Percentiles rank a stretch among this genome's conserved stretches.
These are phyloP conservation scores for Heimioporus retisporus DNA, from an alignment of 1,284 basidiomycete genomes.

Conservation along the genomic window DNA sequence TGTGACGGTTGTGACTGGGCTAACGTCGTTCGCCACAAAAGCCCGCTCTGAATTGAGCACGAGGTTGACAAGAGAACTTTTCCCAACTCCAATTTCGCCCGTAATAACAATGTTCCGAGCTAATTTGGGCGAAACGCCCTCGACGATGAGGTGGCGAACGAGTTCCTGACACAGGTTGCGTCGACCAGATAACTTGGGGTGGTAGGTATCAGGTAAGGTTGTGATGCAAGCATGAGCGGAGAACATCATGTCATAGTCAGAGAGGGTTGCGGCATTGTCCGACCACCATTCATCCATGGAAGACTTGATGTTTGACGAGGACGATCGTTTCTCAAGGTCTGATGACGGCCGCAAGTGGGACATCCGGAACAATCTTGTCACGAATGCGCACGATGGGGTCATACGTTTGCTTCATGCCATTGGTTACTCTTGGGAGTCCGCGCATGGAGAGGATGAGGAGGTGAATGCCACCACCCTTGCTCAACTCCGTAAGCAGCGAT, in stretches of 20 bases:
- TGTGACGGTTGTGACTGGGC: slow-evolving; percentile 28
- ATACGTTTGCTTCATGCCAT: slow-evolving; percentile 41
- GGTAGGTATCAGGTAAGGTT: slow-evolving; percentile 36
- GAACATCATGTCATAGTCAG: slow-evolving; percentile 35
- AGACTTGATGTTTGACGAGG: slow-evolving; percentile 24
- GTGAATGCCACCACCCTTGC: slow-evolving; percentile 36
- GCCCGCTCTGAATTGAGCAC: slow-evolving; percentile 33
- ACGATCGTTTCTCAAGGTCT: slow-evolving; percentile 47
- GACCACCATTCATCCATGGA: slow-evolving; percentile 49
- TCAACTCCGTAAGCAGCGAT: slow-evolving; percentile 37
- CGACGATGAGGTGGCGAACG: slow-evolving; percentile 31
- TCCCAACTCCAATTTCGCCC: slow-evolving; percentile 42
- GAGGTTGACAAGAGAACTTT: slow-evolving; percentile 42
- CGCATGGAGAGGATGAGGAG: slow-evolving; percentile 45
- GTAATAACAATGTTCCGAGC: slow-evolving; percentile 36
- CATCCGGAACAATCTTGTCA: slow-evolving; percentile 24
- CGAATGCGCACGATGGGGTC: slow-evolving; percentile 36
- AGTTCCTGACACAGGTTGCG: slow-evolving; percentile 27
- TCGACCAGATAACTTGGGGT: slow-evolving; percentile 38
- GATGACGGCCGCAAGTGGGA: slow-evolving; percentile 40
- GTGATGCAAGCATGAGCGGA: slow-evolving; percentile 44
- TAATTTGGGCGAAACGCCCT: slow-evolving; percentile 35
- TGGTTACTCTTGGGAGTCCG: slow-evolving; percentile 39
- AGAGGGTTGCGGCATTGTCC: slow-evolving; percentile 30
- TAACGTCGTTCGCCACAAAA: slow-evolving; percentile 29